Conservation (phyloP, 2,329 filamentous ascomycete genomes). For the Pseudogymnoascus sp. region DNA sequence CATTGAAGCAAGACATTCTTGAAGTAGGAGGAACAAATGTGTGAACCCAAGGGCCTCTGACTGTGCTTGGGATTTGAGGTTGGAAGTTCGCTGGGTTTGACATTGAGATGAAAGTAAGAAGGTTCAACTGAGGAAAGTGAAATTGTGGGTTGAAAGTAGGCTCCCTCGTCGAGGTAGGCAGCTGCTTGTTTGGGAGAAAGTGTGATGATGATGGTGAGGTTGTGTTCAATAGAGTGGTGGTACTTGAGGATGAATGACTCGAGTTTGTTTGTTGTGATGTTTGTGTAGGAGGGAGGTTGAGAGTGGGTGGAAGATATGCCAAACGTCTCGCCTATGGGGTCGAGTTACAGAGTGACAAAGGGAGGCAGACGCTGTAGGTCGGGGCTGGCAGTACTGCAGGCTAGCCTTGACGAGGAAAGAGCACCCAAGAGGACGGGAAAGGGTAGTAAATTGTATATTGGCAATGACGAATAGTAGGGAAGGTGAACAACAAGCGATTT, state of each 20-base stretch:
- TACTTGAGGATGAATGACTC: not conserved
- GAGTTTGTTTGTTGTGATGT: conserved; percentile 2
- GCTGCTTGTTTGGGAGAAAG: not conserved
- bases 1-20: not conserved
- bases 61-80: conserved; percentile 51
- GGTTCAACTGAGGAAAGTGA: not conserved
- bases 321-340: not conserved
- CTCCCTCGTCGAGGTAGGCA: not conserved
- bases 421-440: not conserved
- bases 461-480: not conserved
- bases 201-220: not conserved
- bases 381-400: not conserved
- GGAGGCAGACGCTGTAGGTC: not conserved
- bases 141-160: not conserved
- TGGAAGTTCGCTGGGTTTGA: conserved; percentile 37
- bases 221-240: not conserved
- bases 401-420: not conserved
- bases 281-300: not conserved
- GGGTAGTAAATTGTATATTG: not conserved
- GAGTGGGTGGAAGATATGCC: not conserved
- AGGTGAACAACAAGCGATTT: not conserved
- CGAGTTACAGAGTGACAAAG: not conserved
- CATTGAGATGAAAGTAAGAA: conserved; percentile 1
- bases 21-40: conserved; percentile 41
- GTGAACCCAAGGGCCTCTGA: conserved; percentile 46